Percentiles rank a stretch among this genome's conserved stretches.
These are phyloP conservation scores for Coemansia sp. DNA, from an alignment of 192 early-diverging fungal species.

Conservation along the genomic window DNA sequence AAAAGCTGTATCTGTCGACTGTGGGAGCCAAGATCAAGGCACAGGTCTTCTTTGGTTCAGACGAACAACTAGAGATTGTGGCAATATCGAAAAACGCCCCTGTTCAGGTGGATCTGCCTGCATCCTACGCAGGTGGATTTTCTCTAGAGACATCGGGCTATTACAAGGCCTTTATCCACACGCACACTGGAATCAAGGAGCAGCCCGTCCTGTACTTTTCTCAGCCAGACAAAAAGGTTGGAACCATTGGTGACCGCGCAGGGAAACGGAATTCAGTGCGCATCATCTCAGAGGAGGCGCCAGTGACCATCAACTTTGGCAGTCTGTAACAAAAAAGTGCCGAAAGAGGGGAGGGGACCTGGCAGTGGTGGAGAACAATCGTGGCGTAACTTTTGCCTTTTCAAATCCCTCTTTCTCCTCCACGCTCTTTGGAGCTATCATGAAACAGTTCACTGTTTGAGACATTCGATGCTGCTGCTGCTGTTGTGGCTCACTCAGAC, in stretches of 20 bases:
- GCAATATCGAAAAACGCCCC: conserved; percentile 32
- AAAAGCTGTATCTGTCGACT: conserved; percentile 45
- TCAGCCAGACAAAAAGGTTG: conserved; percentile 31
- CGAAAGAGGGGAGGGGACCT: too few relatives aligned
- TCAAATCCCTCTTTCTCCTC: neutral
- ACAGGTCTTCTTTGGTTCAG: conserved; percentile 23
- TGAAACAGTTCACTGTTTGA: too few relatives aligned
- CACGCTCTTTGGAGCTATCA: too few relatives aligned
- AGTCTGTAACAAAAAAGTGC: conserved; percentile 10
- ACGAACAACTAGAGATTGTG: conserved; percentile 28
- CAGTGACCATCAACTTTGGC: conserved; percentile 34
- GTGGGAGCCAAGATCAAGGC: conserved; percentile 34
- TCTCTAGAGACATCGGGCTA: conserved; percentile 34
- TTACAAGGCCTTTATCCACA: conserved; percentile 41
- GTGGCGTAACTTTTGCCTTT: neutral
- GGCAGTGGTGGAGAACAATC: neutral
- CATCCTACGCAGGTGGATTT: conserved; percentile 44
- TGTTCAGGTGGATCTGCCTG: conserved; percentile 33
- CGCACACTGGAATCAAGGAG: conserved; percentile 10
- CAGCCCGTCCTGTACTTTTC: conserved; percentile 33
- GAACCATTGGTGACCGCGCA: conserved; percentile 16
- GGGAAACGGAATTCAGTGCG: conserved; percentile 39
- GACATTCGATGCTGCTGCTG: too few relatives aligned
- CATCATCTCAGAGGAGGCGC: conserved; percentile 34
- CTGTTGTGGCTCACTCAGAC: too few relatives aligned